phyloP scores from a whole-genome alignment of 2,329 filamentous ascomycete genomes.

The Fusarium tjaetaba region DNA sequence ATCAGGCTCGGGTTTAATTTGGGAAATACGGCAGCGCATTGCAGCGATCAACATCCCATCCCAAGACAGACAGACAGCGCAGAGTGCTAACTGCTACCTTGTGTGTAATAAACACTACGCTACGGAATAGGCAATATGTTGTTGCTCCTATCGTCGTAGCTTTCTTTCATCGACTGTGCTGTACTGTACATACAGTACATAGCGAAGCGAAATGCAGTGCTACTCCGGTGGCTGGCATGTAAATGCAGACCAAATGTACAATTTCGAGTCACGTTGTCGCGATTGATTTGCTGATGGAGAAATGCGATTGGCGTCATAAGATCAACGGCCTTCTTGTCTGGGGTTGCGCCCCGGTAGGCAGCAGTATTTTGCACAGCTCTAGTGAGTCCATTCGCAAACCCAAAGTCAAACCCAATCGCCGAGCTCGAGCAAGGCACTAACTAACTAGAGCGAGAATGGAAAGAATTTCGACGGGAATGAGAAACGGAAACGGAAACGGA shows the following conservation, averaged over 20 bases:
- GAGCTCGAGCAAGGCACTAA: background rate
- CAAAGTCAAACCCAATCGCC: constrained; percentile 9
- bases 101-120: background rate
- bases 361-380: constrained; percentile 17
- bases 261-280: constrained; percentile 3
- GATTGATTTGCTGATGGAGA: background rate
- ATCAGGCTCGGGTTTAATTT: constrained; percentile 16
- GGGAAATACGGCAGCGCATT: constrained; percentile 17
- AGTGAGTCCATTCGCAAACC: constrained; percentile 13
- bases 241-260: background rate
- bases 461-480: background rate
- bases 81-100: constrained; percentile 16
- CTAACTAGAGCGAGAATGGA: background rate
- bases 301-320: constrained; percentile 24
- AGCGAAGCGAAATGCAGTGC: constrained; percentile 22
- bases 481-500: constrained; percentile 12
- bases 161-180: background rate
- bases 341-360: constrained; percentile 31
- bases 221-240: constrained; percentile 6
- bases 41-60: constrained; percentile 5
- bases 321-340: constrained; percentile 27
- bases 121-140: background rate
- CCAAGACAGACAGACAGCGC: constrained; percentile 12
- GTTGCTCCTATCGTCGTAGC: background rate
- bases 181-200: background rate